Evolutionary conservation across 2,329 filamentous ascomycete species (phyloP), one percentile per base, ranked within the genome.

Genomic region (Aureobasidium sp.): DNA sequence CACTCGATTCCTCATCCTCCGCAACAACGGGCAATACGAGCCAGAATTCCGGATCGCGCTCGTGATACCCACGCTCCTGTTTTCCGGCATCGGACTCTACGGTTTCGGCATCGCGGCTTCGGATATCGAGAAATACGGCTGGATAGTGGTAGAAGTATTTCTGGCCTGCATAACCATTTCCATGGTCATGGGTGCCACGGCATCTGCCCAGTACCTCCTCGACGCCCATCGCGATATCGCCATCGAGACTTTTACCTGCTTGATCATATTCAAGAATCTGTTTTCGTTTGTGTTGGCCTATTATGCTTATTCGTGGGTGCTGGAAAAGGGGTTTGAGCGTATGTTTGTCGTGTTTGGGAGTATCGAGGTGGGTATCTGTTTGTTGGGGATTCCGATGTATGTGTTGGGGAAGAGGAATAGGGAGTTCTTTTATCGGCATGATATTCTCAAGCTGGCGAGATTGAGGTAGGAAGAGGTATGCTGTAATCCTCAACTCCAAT

Each of bases 191-290:
- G 92, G 91, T 0, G 90, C 92, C 2, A 91, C 96, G 1, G 87
- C 90, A 1, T 89, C 86, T 64, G 89, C 90, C 0, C 77, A 96
- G 25, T 97, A 97, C 71, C 88, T 97, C 70, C 89, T 96, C 7
- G 93, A 97, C 76, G 92, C 92, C 0, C 92, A 97, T 75, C 87
- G 91, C 6, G 87, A 93, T 65, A 84, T 96, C 62, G 85, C 90
- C 1, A 85, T 96, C 49, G 92, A 97, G 75, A 90, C 87, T 5
- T 96, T 96, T 73, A 96, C 91, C 0, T 90, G 90, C 75, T 83
- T 94, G 73, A 83, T 96, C 66, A 87, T 96, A 62, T 96, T 96
- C 81, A 97, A 97, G 77, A 96, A 97, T 75, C 82, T 97, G 65
- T 96, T 97, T 77, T 89, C 87, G 65, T 97, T 95, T 69, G 85